Evolutionary conservation across 352 stramenopile species (phyloP), one percentile per base, ranked within the genome.

Genomic region (Halophytophthora batemanensis): DNA sequence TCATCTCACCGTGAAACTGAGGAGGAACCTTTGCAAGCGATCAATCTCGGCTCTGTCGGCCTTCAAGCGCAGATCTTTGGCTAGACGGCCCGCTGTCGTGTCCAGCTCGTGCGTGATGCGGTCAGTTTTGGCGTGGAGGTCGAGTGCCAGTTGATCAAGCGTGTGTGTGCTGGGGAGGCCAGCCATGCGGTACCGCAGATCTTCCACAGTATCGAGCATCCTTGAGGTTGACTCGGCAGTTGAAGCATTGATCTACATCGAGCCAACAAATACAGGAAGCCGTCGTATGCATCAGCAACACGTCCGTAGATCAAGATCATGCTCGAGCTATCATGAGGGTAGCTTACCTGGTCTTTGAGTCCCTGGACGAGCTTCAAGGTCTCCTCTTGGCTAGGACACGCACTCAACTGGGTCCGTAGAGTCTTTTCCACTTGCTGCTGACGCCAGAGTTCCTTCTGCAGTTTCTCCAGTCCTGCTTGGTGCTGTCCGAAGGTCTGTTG

Each of bases 321-420:
- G 25, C 8, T 8, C 8, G 8, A 31, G 4, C 25, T 8, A 8
- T 31, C 4, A 8, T 13, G 2, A 38, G 10, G 11, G 15, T 13
- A 17, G 11, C 45, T 14, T 51, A 86, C 77, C 72, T 87, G 73
- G n/a, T 86, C 67, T 21, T 65, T 61, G 0, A 88, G 61, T 21
- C 68, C 68, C 19, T 82, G 62, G 31, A 88, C 69, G 22, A 85
- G 56, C 6, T 48, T 63, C 56, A 85, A 40, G 2, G 74, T 86
- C 47, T 86, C 75, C 60, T 86, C 78, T 52, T 89, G 77, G 43
- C 62, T 86, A 29, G 78, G 75, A 56, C 71, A 86, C 3, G 43
- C 51, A 10, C 57, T 54, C 21, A 88, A 37, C 34, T 82, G 71
- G n/a, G 45, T 66, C 36, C 48, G 46, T 5, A 89, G 71, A 21